A percentile compares a stretch with the other conserved stretches of the same genome.
These are phyloP conservation scores for Isatis tinctoria DNA, from an alignment of 345 rosid species.

Conservation along the genomic window DNA sequence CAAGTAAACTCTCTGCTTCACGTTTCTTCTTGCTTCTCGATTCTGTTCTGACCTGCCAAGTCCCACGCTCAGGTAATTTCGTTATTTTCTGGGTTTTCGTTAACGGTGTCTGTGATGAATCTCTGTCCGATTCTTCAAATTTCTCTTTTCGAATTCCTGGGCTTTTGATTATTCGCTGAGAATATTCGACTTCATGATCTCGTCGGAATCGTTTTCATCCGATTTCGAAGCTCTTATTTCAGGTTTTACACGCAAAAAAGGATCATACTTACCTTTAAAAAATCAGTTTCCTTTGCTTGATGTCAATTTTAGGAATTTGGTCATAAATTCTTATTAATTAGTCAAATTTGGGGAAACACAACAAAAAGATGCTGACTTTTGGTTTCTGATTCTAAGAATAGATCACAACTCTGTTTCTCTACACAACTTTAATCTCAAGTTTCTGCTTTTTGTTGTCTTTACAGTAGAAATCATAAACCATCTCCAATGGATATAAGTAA, in stretches of 20 bases:
- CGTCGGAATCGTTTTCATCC: background rate
- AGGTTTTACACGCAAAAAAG: background rate
- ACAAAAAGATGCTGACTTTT: background rate
- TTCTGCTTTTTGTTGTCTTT: background rate
- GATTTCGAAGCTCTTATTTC: background rate
- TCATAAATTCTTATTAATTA: background rate
- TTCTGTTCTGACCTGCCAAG: background rate
- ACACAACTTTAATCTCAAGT: background rate
- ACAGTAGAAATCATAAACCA: constrained; percentile 6
- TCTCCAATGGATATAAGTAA: constrained; percentile 78
- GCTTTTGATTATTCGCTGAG: background rate
- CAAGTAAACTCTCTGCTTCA: constrained; percentile 30
- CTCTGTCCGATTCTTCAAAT: constrained; percentile 1
- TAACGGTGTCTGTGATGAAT: background rate
- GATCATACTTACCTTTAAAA: background rate
- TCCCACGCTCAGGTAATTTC: background rate
- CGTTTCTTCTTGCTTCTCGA: constrained; percentile 22
- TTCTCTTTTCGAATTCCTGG: background rate
- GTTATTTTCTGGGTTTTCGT: background rate
- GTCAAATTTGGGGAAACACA: background rate
- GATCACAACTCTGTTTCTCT: constrained; percentile 13
- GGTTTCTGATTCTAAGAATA: constrained; percentile 16
- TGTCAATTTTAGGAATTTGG: background rate
- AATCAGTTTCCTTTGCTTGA: background rate
- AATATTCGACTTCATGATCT: background rate